These are phyloP conservation scores for Lepidium didymum DNA, from an alignment of 345 rosid genomes.

Conservation along the genomic window DNA sequence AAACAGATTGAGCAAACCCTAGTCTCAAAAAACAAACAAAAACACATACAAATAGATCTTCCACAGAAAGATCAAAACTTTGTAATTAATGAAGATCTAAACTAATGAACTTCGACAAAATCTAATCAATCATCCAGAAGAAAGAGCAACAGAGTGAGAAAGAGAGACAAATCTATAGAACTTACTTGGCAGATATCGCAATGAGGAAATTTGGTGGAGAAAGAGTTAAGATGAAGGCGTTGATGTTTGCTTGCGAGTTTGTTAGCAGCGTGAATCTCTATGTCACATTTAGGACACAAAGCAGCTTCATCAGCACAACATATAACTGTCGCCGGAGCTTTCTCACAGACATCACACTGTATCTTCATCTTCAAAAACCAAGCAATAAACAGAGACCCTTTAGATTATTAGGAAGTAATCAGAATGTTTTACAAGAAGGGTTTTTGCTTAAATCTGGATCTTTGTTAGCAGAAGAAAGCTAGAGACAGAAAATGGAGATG, in stretches of 20 bases:
- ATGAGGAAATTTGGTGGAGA: slow-evolving; percentile 71
- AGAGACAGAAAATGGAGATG: not conserved
- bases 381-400: not conserved
- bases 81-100: not conserved
- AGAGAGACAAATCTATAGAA: not conserved
- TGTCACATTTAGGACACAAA: slow-evolving; percentile 70
- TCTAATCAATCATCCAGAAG: not conserved
- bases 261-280: slow-evolving; percentile 91
- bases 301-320: slow-evolving; percentile 99
- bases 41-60: not conserved
- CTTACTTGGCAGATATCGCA: slow-evolving; percentile 89
- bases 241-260: slow-evolving; percentile 96
- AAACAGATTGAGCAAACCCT: slow-evolving; percentile 1
- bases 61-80: not conserved
- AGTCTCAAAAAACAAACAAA: not conserved
- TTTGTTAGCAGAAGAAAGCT: not conserved
- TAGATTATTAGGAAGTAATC: not conserved
- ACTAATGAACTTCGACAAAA: not conserved
- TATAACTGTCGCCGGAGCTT: slow-evolving; percentile 86
- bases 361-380: slow-evolving; percentile 52
- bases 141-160: not conserved
- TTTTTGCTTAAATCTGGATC: not conserved
- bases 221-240: slow-evolving; percentile 73
- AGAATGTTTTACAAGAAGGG: not conserved
- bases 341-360: slow-evolving; percentile 98